Evolutionary conservation across 2,329 filamentous ascomycete species (phyloP), one percentile per base, ranked within the genome.

Genomic region (Fusarium transvaalense): DNA sequence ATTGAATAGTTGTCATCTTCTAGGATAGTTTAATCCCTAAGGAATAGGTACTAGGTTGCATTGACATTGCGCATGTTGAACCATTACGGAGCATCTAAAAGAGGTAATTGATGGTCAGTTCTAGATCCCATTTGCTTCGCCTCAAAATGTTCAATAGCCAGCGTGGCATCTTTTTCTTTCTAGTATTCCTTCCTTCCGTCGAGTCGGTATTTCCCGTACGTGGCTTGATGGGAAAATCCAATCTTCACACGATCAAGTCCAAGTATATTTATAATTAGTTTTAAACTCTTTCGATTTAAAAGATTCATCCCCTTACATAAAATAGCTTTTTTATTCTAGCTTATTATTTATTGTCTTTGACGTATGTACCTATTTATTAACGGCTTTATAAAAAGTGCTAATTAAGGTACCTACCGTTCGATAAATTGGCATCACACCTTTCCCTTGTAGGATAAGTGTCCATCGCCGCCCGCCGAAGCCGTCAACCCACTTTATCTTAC

Each of bases 141-240:
- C 66, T 64, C 57, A 27, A 42, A 25, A 58, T 15, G 39, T 52
- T 52, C 61, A 66, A 59, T 19, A 64, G 72, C 61, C 71, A 75
- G 71, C 73, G 72, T 75, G 72, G 64, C 72, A 70, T 75, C 69
- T 75, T 74, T 38, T 4, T 17, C 74, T 74, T 38, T 4, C 15
- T 23, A 34, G 19, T 34, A 25, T n/a, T 48, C 8, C 10, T 27
- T 9, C 15, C 17, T 35, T 12, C 21, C 3, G 8, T 48, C 23
- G 23, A 25, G 23, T 25, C 23, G 5, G 23, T 25, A 13, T 46
- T 41, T 23, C 31, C 27, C 12, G 23, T 58, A 52, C 10, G 42
- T 56, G 17, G 46, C 66, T 67, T 29, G 8, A 29, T 29, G 29
- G 29, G 29, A 29, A 25, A n/a, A n/a, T n/a, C n/a, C n/a, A n/a